Base-by-base conservation (phyloP, 129 eudicot genomes). In the Lactuca sativa region DNA sequence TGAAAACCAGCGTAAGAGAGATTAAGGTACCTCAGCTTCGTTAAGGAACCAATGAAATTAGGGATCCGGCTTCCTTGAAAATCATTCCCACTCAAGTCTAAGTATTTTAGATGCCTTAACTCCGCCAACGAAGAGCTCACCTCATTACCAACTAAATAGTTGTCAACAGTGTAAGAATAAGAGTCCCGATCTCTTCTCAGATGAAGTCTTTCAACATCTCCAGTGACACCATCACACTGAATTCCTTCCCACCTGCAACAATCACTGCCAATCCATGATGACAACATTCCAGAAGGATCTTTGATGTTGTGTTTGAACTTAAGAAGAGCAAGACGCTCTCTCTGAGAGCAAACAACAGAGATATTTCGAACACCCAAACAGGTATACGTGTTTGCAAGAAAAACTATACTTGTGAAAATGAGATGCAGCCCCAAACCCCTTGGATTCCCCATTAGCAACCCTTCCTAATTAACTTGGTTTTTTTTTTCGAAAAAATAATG, bases 301-400 rank as follows among this genome's bases (percentile, higher is more conserved):
- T 5, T 11, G 16, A 43, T 40, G 12, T 40, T 69, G 12, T 64
- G 18, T 53, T 64, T 71, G 61, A 66, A 76, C 9, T 48, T 59
- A 16, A 76, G 62, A 18, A 76, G 65, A 15, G 80, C 80, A 66
- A 48, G 47, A 57, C 34, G 59, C 72, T 78, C 82, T 10, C 34
- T 43, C 41, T 61, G 15, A 67, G 34, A 67, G 21, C 72, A 49
- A 32, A 9, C 59, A 18, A 18, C 21, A 18, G 21, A 18, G 21
- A 0, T 18, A 18, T 18, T 18, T 18, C 21, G 21, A 18, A 18
- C 21, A 18, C 21, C 21, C 21, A 18, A 18, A 18, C 21, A 18
- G 1, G 21, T 18, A 18, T 18, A 18, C 1, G 21, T 18, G 21
- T 18, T 18, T 18, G 21, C 21, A 18, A 18, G 0, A 18, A 18